Evolutionary conservation across 352 stramenopile genomes (phyloP).

Genomic region (Halophytophthora polymorphica): DNA sequence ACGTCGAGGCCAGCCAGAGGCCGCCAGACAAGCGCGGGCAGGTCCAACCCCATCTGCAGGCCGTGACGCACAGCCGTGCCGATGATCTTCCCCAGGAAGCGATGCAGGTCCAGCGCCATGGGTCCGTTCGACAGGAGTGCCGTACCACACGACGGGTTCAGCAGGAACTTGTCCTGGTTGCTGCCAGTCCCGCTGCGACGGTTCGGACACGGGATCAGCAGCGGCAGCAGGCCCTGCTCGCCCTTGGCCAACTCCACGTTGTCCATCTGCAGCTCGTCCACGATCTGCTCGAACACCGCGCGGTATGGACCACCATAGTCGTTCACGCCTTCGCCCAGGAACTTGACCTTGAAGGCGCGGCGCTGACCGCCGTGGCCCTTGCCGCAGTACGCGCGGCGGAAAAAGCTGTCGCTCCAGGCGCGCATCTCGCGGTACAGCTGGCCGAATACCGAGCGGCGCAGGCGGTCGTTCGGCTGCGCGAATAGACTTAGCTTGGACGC

Average conservation of each 20-base stretch:
- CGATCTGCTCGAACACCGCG: slow-evolving; percentile 96
- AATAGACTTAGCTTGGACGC: slow-evolving; percentile 84
- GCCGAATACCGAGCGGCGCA: slow-evolving; percentile 95
- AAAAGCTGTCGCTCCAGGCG: slow-evolving; percentile 92
- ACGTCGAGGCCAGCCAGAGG: slow-evolving; percentile 80
- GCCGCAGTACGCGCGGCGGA: slow-evolving; percentile 95
- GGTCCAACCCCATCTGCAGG: slow-evolving; percentile 92
- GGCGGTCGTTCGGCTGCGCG: slow-evolving; percentile 82
- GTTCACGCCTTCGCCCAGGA: slow-evolving; percentile 98
- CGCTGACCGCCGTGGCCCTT: slow-evolving; percentile 97
- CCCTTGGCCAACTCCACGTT: slow-evolving; percentile 85
- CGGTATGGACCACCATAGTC: slow-evolving; percentile 98
- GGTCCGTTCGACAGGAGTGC: slow-evolving; percentile 78
- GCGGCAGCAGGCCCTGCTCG: slow-evolving; percentile 80
- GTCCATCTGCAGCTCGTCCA: slow-evolving; percentile 93
- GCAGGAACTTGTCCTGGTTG: slow-evolving; percentile 91
- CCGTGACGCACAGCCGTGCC: slow-evolving; percentile 95
- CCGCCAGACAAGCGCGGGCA: slow-evolving; percentile 86
- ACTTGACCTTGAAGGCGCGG: slow-evolving; percentile 99
- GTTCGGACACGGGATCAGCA: slow-evolving; percentile 90
- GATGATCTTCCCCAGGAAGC: slow-evolving; percentile 96
- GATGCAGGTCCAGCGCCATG: slow-evolving; percentile 91
- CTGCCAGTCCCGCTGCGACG: slow-evolving; percentile 79
- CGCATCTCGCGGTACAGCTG: slow-evolving; percentile 97
- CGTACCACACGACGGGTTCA: slow-evolving; percentile 83